Percentiles rank a stretch among this genome's conserved stretches.
Evolutionary conservation across 306 rosid genomes (phyloP).

Genomic region (Leucaena leucocephala): DNA sequence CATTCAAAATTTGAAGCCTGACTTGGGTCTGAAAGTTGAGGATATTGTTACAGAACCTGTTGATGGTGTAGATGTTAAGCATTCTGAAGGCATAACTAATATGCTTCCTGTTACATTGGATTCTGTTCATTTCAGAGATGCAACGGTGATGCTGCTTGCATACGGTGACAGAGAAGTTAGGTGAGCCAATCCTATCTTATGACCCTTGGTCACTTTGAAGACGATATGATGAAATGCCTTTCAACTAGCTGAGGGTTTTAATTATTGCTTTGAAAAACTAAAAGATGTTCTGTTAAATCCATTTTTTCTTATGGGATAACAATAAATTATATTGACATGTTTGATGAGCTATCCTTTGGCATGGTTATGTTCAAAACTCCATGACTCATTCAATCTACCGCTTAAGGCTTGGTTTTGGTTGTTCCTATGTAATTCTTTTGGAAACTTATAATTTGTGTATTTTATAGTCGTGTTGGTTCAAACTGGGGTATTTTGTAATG

Average conservation of each 20-base stretch:
- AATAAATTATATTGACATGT: conserved; percentile 15
- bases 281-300: conserved; percentile 1
- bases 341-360: conserved; percentile 10
- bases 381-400: background rate
- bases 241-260: conserved; percentile 21
- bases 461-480: conserved; percentile 11
- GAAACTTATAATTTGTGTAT: conserved; percentile 8
- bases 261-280: conserved; percentile 3
- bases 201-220: conserved; percentile 30
- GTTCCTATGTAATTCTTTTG: background rate
- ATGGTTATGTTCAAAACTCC: conserved; percentile 4
- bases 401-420: background rate
- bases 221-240: conserved; percentile 17
- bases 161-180: conserved; percentile 93
- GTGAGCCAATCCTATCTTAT: conserved; percentile 51
- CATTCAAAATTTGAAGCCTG: conserved; percentile 57
- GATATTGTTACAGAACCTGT: conserved; percentile 54
- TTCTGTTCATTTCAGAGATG: conserved; percentile 87
- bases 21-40: conserved; percentile 52
- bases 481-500: conserved; percentile 9
- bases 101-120: conserved; percentile 78
- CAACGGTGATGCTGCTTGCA: conserved; percentile 84
- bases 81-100: conserved; percentile 55
- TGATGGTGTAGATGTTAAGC: conserved; percentile 48
- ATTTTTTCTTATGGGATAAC: background rate